Conservation (phyloP, 108 stramenopile species). For the Epithemia pelagica region DNA sequence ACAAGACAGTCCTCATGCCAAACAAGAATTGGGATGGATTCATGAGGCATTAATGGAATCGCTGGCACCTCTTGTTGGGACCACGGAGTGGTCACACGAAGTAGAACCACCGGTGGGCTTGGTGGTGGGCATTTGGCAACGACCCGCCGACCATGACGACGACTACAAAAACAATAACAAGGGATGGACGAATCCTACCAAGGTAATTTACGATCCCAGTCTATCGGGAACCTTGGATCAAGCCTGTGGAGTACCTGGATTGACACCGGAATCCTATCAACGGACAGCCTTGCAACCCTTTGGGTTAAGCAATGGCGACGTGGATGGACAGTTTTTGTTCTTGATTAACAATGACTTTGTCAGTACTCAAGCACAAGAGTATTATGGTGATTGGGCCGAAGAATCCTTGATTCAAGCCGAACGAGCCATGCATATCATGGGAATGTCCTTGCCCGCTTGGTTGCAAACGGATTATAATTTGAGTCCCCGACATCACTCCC, state of each 20-base stretch:
- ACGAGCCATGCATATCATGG: conserved; percentile 9
- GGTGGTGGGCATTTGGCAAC: not conserved
- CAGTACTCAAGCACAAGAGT: not conserved
- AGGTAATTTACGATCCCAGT: not conserved
- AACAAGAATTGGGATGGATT: not conserved
- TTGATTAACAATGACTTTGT: conserved; percentile 10
- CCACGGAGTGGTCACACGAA: not conserved
- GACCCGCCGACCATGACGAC: not conserved
- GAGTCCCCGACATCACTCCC: not conserved
- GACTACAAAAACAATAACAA: not conserved
- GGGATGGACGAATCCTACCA: not conserved
- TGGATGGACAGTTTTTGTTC: too few relatives aligned
- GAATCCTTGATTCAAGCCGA: conserved; percentile 12
- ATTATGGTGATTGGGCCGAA: conserved; percentile 14
- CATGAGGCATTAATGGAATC: not conserved
- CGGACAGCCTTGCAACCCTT: conserved; percentile 8
- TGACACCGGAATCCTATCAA: conserved; percentile 6
- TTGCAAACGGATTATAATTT: not conserved
- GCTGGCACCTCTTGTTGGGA: not conserved
- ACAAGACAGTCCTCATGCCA: not conserved
- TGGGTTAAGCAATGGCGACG: not conserved
- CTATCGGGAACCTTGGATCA: not conserved
- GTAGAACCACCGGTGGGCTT: not conserved
- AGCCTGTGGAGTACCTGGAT: conserved; percentile 9
- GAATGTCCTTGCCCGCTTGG: conserved; percentile 3